Conservation (phyloP, 2,329 filamentous ascomycete species). For the Colletotrichum viniferum region DNA sequence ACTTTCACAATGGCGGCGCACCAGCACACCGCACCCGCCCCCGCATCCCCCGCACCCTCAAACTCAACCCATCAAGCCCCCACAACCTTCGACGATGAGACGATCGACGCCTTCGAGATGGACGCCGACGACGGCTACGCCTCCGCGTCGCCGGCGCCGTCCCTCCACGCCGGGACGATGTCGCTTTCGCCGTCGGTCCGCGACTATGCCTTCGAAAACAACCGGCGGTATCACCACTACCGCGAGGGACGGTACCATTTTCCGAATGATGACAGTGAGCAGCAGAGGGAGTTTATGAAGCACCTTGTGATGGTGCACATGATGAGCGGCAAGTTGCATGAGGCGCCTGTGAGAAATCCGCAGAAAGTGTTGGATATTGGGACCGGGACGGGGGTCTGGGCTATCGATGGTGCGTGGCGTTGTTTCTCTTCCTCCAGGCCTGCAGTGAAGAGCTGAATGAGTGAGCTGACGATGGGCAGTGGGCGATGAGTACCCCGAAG, state of each 20-base stretch:
- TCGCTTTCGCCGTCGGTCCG: slow-evolving; percentile 39
- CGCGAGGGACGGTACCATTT: slow-evolving; percentile 46
- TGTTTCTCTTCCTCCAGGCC: background rate
- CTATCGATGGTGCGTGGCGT: slow-evolving; percentile 55
- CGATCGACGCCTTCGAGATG: background rate
- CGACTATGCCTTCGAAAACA: slow-evolving; percentile 46
- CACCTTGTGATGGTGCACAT: slow-evolving; percentile 39
- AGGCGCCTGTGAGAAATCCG: slow-evolving; percentile 46
- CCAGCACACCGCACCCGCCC: background rate
- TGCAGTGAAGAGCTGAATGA: background rate
- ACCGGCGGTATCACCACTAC: slow-evolving; percentile 45
- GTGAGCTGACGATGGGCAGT: slow-evolving; percentile 49
- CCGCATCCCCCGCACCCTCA: background rate
- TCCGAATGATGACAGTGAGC: slow-evolving; percentile 48
- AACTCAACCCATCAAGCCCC: background rate
- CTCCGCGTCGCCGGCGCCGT: slow-evolving; percentile 20
- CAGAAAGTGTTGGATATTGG: slow-evolving; percentile 46
- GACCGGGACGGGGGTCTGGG: slow-evolving; percentile 61
- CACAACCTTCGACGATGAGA: background rate
- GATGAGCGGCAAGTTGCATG: slow-evolving; percentile 41
- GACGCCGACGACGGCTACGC: slow-evolving; percentile 17
- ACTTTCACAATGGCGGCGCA: background rate
- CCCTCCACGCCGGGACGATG: slow-evolving; percentile 22
- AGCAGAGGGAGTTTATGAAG: slow-evolving; percentile 45
- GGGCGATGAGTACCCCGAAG: slow-evolving; percentile 63